Conservation (phyloP, 2,329 filamentous ascomycete species). For the Arthroderma sp. region DNA sequence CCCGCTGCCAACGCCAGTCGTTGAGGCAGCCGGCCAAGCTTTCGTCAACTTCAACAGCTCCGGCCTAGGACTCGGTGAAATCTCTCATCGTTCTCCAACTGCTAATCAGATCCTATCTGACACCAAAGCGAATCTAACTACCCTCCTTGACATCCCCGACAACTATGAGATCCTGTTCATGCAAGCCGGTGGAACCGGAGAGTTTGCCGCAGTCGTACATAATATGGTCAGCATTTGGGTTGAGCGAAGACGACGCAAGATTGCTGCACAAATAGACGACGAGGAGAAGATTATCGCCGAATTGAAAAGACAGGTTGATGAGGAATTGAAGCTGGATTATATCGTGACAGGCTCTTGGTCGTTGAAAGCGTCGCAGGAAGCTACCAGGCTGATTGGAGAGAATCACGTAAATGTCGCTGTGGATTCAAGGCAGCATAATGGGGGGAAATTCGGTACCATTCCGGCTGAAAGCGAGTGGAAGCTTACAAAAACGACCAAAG, state of each 20-base stretch:
- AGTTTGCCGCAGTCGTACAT: constrained; percentile 73
- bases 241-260: constrained; percentile 48
- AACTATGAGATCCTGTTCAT: constrained; percentile 83
- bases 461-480: constrained; percentile 66
- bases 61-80: constrained; percentile 77
- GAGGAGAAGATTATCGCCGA: constrained; percentile 47
- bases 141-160: constrained; percentile 67
- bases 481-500: constrained; percentile 48
- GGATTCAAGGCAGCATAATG: constrained; percentile 50
- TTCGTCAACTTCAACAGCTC: constrained; percentile 70
- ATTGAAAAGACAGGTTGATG: constrained; percentile 50
- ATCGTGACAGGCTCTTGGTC: constrained; percentile 85
- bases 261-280: constrained; percentile 35
- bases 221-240: constrained; percentile 80
- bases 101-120: constrained; percentile 68
- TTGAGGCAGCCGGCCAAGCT: constrained; percentile 61
- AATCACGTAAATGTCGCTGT: constrained; percentile 65
- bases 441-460: constrained; percentile 76
- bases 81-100: constrained; percentile 71
- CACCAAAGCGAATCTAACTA: constrained; percentile 59
- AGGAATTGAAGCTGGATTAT: constrained; percentile 73
- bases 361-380: constrained; percentile 77
- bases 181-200: constrained; percentile 71
- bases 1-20: constrained; percentile 65
- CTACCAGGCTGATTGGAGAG: constrained; percentile 59